A percentile compares a stretch with the other conserved stretches of the same genome.
phyloP scores from a whole-genome alignment of 768 basidiomycete species.

The Tricholoma bakamatsutake region DNA sequence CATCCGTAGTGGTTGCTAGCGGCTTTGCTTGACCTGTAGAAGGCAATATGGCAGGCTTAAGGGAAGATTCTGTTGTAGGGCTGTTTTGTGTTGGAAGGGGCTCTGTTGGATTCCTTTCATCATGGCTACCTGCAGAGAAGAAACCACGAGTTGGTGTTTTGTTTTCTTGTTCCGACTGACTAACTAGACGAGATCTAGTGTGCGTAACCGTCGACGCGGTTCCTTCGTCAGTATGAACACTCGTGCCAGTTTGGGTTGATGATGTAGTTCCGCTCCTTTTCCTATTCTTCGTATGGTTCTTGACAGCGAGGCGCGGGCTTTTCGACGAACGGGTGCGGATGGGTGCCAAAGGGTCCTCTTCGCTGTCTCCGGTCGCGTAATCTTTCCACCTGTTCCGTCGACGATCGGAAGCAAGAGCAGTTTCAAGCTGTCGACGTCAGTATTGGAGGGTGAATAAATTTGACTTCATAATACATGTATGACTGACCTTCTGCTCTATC shows the following conservation, averaged over 20 bases:
- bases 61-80: constrained; percentile 21
- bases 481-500: constrained; percentile 86
- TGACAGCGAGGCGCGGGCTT: constrained; percentile 23
- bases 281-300: constrained; percentile 33
- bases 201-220: constrained; percentile 18
- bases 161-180: constrained; percentile 27
- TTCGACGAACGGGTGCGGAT: constrained; percentile 37
- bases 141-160: constrained; percentile 37
- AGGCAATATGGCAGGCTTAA: constrained; percentile 2
- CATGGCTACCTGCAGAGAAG: constrained; percentile 30
- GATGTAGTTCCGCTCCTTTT: constrained; percentile 60
- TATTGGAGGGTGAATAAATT: neutral
- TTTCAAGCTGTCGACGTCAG: constrained; percentile 53
- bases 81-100: constrained; percentile 26
- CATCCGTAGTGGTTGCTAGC: constrained; percentile 45
- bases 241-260: constrained; percentile 45
- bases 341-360: constrained; percentile 46
- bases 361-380: constrained; percentile 40
- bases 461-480: neutral
- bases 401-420: constrained; percentile 60
- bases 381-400: constrained; percentile 36
- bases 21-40: constrained; percentile 12
- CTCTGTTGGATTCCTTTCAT: constrained; percentile 29
- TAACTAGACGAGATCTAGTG: constrained; percentile 22
- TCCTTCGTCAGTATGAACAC: constrained; percentile 24